Evolutionary conservation across 345 rosid species (phyloP), one percentile per base, ranked within the genome.

Genomic region (Eucalyptus sp.): DNA sequence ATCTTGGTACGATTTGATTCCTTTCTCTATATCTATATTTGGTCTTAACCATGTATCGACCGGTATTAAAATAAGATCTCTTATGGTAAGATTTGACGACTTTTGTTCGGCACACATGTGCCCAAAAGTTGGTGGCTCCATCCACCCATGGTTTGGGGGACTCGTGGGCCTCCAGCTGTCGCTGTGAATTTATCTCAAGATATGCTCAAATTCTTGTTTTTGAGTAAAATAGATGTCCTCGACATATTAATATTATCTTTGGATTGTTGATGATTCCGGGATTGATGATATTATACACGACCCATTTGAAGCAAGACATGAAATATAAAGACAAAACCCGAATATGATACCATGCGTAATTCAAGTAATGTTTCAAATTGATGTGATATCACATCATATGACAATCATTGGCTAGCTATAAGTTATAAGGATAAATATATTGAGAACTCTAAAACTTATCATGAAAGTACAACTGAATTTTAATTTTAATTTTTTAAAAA

Each of bases 361-460:
- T n/a, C 3, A 13, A 29, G 10, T 5, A 64, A 31, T n/a, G 18
- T n/a, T 16, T 64, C 20, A 1, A n/a, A 64, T 14, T 64, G 37
- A 64, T 31, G n/a, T n/a, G 37, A 64, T 2, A 4, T 29, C 27
- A 64, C 2, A 64, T 64, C 37, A 14, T 7, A 8, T 3, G 18
- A 1, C 37, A n/a, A 64, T 64, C 37, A n/a, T n/a, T 62, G 15
- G 33, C 1, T 6, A 27, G 1, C 7, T 62, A 29, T 5, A 62
- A 62, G 17, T 12, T 56, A 10, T 4, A 24, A 25, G 6, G 29
- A 9, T 56, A 56, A 56, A 25, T 56, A 22, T 56, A 56, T 56
- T 56, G 29, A 25, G 29, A 56, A 24, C 4, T 56, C 0, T 56
- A 56, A 56, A 56, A 56, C 0, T 56, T 56, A 0, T 56, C 1